Percentiles rank a stretch among this genome's conserved stretches.
Conservation (phyloP, 345 rosid species). For the Noccaea caerulescens region DNA sequence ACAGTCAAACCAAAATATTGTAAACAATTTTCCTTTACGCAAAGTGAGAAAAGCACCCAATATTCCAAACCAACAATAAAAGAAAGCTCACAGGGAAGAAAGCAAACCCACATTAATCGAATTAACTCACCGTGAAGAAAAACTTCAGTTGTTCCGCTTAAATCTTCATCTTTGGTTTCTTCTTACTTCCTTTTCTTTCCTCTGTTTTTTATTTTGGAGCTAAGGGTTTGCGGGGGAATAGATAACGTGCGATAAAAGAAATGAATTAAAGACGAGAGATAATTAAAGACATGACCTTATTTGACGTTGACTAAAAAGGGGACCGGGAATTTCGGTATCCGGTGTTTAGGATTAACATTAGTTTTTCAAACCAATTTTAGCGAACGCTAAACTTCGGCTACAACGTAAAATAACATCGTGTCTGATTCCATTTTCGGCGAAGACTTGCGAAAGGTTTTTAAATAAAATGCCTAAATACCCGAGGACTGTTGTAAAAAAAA, state of each 20-base stretch:
- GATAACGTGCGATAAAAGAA: constrained; percentile 33
- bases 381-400: neutral
- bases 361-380: constrained; percentile 27
- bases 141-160: neutral
- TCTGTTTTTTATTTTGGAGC: neutral
- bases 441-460: constrained; percentile 15
- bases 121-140: constrained; percentile 3
- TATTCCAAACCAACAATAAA: neutral
- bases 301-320: constrained; percentile 13
- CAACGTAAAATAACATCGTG: neutral
- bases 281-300: constrained; percentile 3
- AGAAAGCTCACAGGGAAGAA: neutral
- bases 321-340: constrained; percentile 33
- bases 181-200: neutral
- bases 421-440: constrained; percentile 8
- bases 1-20: neutral
- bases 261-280: constrained; percentile 13
- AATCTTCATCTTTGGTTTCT: neutral
- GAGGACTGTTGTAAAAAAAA: neutral
- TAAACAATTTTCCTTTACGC: neutral
- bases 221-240: constrained; percentile 1
- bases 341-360: constrained; percentile 9
- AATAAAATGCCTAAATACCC: constrained; percentile 27
- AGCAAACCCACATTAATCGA: neutral
- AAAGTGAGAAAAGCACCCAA: neutral